phyloP scores from a whole-genome alignment of 805 yeast species.

The Ogataea minuta region DNA sequence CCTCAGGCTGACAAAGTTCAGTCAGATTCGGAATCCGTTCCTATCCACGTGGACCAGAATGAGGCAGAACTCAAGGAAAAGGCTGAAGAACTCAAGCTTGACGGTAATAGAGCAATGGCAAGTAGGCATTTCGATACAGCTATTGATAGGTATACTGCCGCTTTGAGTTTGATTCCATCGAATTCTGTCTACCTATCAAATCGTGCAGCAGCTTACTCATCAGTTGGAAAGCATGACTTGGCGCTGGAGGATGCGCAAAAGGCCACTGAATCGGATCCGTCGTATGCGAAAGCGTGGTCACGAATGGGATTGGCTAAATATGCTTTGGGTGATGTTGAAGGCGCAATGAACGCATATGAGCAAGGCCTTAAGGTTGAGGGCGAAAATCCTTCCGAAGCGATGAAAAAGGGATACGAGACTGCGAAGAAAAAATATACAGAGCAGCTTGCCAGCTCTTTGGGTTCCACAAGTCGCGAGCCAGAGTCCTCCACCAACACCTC shows the following conservation, averaged over 20 bases:
- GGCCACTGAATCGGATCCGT: slow-evolving; percentile 76
- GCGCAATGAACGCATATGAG: slow-evolving; percentile 86
- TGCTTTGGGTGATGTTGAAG: slow-evolving; percentile 91
- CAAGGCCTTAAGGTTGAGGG: slow-evolving; percentile 88
- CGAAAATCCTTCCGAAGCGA: slow-evolving; percentile 76
- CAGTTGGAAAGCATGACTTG: slow-evolving; percentile 64
- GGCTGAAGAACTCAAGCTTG: slow-evolving; percentile 82
- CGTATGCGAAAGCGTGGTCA: slow-evolving; percentile 89
- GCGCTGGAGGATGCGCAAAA: slow-evolving; percentile 83
- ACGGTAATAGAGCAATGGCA: slow-evolving; percentile 91
- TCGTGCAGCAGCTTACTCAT: slow-evolving; percentile 95
- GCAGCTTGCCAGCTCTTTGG: slow-evolving; percentile 50
- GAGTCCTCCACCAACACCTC: slow-evolving; percentile 24
- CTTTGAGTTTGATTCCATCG: slow-evolving; percentile 63
- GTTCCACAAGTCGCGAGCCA: slow-evolving; percentile 24
- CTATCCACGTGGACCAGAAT: slow-evolving; percentile 42
- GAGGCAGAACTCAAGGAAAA: slow-evolving; percentile 57
- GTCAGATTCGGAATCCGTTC: slow-evolving; percentile 26
- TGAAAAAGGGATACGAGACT: slow-evolving; percentile 91
- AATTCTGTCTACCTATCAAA: slow-evolving; percentile 88
- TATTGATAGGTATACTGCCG: slow-evolving; percentile 73
- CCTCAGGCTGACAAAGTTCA: slow-evolving; percentile 1
- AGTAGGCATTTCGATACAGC: slow-evolving; percentile 68
- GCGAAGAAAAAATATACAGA: slow-evolving; percentile 86
- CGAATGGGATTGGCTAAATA: slow-evolving; percentile 92